phyloP scores from a whole-genome alignment of 2,329 filamentous ascomycete species.

The Xylariaceae sp. region DNA sequence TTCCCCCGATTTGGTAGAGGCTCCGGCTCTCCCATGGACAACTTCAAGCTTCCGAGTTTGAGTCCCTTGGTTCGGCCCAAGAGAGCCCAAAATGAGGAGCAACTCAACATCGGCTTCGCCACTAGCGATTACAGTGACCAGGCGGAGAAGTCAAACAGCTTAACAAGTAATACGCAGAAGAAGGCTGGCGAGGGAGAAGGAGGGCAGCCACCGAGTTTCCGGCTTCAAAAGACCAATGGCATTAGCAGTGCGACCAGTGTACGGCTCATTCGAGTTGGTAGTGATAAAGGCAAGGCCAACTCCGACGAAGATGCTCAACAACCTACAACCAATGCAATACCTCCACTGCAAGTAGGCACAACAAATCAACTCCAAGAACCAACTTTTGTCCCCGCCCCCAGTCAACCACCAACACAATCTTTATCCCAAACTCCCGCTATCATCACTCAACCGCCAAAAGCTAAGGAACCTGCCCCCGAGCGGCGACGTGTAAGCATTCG shows the following conservation, averaged over 20 bases:
- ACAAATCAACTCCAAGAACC: conserved; percentile 3
- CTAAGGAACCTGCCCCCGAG: conserved; percentile 3
- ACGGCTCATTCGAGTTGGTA: conserved; percentile 40
- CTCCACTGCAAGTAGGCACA: conserved; percentile 7
- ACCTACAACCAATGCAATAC: conserved; percentile 2
- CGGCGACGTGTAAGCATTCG: conserved; percentile 23
- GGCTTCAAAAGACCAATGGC: conserved; percentile 37
- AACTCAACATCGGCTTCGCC: conserved; percentile 33
- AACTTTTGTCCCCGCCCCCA: not conserved
- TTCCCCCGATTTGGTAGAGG: conserved; percentile 37
- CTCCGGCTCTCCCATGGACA: conserved; percentile 34
- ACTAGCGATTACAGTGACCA: conserved; percentile 30
- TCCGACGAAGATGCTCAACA: not conserved
- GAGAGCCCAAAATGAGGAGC: conserved; percentile 25
- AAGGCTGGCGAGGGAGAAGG: conserved; percentile 18
- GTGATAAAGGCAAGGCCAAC: conserved; percentile 27
- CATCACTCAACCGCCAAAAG: conserved; percentile 16
- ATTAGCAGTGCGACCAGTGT: conserved; percentile 38
- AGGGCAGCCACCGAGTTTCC: conserved; percentile 31
- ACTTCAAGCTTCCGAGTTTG: conserved; percentile 38
- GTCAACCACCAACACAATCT: not conserved
- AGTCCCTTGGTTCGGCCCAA: conserved; percentile 33
- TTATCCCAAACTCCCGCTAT: not conserved
- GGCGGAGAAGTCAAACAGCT: conserved; percentile 1
- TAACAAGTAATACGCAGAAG: not conserved